Conservation (phyloP, 768 basidiomycete genomes). For the Podaxis sp. region DNA sequence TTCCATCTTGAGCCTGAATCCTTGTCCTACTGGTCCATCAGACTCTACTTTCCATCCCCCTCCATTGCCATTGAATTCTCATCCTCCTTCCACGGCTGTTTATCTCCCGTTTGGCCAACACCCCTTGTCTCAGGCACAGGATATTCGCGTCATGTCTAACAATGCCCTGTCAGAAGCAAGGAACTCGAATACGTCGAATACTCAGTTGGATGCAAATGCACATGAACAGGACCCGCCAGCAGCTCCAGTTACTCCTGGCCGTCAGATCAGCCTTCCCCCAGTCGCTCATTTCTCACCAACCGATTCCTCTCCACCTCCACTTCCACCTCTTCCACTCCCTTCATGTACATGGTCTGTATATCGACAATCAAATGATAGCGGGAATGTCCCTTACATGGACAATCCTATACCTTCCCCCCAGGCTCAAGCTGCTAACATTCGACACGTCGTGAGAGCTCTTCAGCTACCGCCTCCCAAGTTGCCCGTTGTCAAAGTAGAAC, state of each 20-base stretch:
- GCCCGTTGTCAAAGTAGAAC: background rate
- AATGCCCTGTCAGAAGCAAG: background rate
- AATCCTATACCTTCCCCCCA: background rate
- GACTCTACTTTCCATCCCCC: background rate
- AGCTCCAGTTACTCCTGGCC: background rate
- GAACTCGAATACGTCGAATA: background rate
- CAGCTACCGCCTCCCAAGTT: background rate
- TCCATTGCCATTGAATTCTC: background rate
- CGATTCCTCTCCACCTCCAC: background rate
- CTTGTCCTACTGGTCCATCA: background rate
- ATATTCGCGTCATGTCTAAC: background rate
- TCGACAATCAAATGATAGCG: conserved; percentile 1
- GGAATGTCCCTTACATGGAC: conserved; percentile 5
- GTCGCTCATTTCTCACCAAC: conserved; percentile 5
- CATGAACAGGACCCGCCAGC: background rate
- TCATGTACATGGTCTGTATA: background rate
- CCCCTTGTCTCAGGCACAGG: background rate
- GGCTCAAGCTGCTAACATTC: conserved; percentile 9
- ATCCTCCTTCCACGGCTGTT: background rate
- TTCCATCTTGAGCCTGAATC: background rate
- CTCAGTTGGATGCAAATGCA: background rate
- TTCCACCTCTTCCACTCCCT: background rate
- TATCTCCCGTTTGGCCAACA: background rate
- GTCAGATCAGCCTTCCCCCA: conserved; percentile 2
- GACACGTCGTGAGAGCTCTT: conserved; percentile 1